Evolutionary conservation across 306 rosid species (phyloP), one percentile per base, ranked within the genome.

Genomic region (Amphicarpaea edgeworthii): DNA sequence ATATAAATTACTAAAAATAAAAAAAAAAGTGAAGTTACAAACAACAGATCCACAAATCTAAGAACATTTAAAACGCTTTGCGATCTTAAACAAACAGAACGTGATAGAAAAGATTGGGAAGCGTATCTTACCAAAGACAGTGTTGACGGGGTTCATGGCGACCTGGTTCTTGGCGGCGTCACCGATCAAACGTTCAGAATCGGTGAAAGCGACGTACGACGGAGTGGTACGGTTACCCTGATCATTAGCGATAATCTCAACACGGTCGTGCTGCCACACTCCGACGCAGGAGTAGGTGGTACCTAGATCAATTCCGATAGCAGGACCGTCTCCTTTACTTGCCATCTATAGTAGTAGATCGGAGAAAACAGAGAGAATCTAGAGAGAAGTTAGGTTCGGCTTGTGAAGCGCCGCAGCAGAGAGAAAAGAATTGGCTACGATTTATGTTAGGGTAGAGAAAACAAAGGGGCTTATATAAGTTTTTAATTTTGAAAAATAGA

Each of bases 121-220:
- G 0, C 0, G 12, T 12, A 20, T 16, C 77, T 49, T 81, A 90
- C 96, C 93, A 3, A 88, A 90, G 5, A 90, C 90, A 7, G 96
- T 84, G 86, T 88, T 90, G 30, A 60, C 66, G 0, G 96, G 92
- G 77, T 90, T 90, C 92, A 83, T 90, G 76, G 90, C 92, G 79
- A 88, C 92, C 67, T 90, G 96, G 58, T 90, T 88, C 90, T 86
- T 86, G 0, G 92, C 95, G 0, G 95, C 95, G 10, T 90, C 95
- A 19, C 92, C 95, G 61, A 87, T 86, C 79, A 90, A 74, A 2
- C 92, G 76, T 60, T 90, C 96, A 0, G 83, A 21, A 8, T 86
- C 88, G 3, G 90, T 86, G 77, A 90, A 88, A 11, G 49, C 92
- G 2, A 86, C 96, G 41, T 86, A 86, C 16, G 92, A 90, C 2